These are phyloP conservation scores for Camellia granthamiana DNA, from an alignment of 148 eudicot species.

Conservation along the genomic window DNA sequence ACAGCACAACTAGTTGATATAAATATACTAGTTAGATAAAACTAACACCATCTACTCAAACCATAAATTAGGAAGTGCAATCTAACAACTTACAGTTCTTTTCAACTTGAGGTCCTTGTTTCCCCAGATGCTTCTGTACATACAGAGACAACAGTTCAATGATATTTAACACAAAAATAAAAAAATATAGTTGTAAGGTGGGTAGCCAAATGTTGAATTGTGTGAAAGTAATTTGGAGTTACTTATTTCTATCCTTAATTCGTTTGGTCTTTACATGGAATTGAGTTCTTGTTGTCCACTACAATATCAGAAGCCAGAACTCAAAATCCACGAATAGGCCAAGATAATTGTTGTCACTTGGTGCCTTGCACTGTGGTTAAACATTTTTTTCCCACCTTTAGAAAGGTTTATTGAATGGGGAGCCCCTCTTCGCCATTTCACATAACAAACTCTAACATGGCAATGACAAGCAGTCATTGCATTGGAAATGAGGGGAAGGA, in stretches of 20 bases:
- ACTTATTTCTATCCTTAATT: neutral
- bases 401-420: neutral
- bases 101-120: constrained; percentile 34
- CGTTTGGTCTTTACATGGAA: neutral
- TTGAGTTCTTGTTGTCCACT: neutral
- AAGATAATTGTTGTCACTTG: neutral
- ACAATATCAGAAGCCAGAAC: neutral
- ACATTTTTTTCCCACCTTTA: neutral
- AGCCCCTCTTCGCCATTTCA: neutral
- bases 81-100: constrained; percentile 38
- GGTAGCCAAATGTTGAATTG: neutral
- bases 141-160: constrained; percentile 10
- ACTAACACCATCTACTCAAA: neutral
- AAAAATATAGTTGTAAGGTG: neutral
- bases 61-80: neutral
- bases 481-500: no score
- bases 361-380: neutral
- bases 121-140: constrained; percentile 33
- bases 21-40: neutral
- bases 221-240: neutral
- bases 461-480: no score
- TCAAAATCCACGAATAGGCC: neutral
- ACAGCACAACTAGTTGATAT: neutral
- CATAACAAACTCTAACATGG: neutral
- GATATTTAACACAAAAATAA: neutral